Conservation (phyloP, 2,329 filamentous ascomycete genomes). For the Talaromyces sp. region DNA sequence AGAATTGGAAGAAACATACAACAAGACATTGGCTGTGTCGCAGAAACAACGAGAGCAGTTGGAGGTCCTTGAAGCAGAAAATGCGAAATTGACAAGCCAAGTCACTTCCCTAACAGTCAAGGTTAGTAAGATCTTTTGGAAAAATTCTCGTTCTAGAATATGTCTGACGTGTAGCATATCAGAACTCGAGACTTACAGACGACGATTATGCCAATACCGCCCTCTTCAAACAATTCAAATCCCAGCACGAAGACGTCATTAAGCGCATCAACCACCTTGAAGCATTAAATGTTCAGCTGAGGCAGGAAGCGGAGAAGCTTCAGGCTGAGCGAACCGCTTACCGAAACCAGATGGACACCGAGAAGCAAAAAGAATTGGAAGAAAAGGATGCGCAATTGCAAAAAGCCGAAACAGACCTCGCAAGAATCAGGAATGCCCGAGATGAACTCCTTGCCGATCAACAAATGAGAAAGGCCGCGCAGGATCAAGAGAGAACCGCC, state of each 20-base stretch:
- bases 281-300: constrained; percentile 76
- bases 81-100: constrained; percentile 68
- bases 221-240: constrained; percentile 85
- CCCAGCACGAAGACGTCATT: constrained; percentile 86
- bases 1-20: constrained; percentile 69
- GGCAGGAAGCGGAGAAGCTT: constrained; percentile 78
- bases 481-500: constrained; percentile 69
- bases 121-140: constrained; percentile 25
- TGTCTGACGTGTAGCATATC: constrained; percentile 26
- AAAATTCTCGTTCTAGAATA: constrained; percentile 5
- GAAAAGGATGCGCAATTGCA: constrained; percentile 81
- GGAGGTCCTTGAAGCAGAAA: constrained; percentile 71
- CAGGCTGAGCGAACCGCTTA: constrained; percentile 81
- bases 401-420: constrained; percentile 75
- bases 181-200: constrained; percentile 70
- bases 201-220: constrained; percentile 93
- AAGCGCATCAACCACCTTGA: constrained; percentile 89
- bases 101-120: constrained; percentile 66
- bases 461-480: constrained; percentile 68
- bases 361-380: constrained; percentile 64
- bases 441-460: constrained; percentile 84
- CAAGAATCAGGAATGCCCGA: constrained; percentile 73
- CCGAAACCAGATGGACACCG: constrained; percentile 73
- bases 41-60: constrained; percentile 86
- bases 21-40: constrained; percentile 70